These are phyloP conservation scores for Fennellomyces sp. DNA, from an alignment of 371 early-diverging fungal genomes.

Conservation along the genomic window DNA sequence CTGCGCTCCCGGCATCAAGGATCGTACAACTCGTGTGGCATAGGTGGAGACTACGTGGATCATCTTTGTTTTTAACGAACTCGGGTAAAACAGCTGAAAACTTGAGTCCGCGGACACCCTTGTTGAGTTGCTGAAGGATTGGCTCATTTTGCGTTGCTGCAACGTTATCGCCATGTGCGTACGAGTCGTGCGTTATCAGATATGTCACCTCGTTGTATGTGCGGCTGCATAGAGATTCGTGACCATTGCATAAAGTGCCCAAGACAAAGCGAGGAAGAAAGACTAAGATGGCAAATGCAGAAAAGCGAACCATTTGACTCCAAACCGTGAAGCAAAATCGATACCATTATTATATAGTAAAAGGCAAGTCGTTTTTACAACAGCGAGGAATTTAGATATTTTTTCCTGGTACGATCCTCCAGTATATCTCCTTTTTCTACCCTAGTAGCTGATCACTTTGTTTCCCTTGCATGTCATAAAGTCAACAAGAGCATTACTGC, in stretches of 20 bases:
- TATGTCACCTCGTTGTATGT: conserved; percentile 61
- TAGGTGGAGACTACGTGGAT: conserved; percentile 50
- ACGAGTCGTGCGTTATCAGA: conserved; percentile 75
- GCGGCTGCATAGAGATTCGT: conserved; percentile 57
- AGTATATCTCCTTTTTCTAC: too few species aligned
- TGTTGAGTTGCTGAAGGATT: conserved; percentile 63
- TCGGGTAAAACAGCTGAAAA: conserved; percentile 67
- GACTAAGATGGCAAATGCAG: neutral
- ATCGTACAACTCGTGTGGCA: conserved; percentile 67
- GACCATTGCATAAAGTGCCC: conserved; percentile 65
- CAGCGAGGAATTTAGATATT: too few species aligned
- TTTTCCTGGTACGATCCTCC: too few species aligned
- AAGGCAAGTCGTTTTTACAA: too few species aligned
- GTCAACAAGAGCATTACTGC: too few species aligned
- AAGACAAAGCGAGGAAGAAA: neutral
- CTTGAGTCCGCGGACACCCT: conserved; percentile 76
- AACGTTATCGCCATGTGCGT: conserved; percentile 48
- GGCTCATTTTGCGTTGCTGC: conserved; percentile 67
- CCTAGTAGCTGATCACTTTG: too few species aligned
- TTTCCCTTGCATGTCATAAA: too few species aligned
- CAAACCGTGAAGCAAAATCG: too few species aligned
- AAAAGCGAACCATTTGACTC: neutral
- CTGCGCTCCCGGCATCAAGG: conserved; percentile 61
- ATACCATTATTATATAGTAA: too few species aligned
- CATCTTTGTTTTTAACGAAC: conserved; percentile 14